These are phyloP conservation scores for Inonotus obliquus DNA, from an alignment of 1,284 basidiomycete species.

Conservation along the genomic window DNA sequence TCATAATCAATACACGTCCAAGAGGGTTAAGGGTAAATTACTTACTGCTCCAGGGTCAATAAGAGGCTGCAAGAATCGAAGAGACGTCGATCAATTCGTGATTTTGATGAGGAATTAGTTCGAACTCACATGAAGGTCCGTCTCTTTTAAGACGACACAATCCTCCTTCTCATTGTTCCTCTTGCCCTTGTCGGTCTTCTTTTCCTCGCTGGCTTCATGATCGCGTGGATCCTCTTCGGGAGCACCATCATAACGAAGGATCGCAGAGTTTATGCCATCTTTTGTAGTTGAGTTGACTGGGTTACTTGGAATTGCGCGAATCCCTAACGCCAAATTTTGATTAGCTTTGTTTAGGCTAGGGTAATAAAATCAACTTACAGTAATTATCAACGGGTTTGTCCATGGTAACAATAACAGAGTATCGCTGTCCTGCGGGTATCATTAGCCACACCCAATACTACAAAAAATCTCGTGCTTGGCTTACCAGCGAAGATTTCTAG, in stretches of 20 bases:
- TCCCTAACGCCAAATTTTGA: slow-evolving; percentile 20
- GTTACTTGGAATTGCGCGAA: slow-evolving; percentile 29
- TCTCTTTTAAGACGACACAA: slow-evolving; percentile 27
- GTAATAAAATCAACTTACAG: slow-evolving; percentile 24
- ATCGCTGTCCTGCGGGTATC: slow-evolving; percentile 35
- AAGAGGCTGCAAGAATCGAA: slow-evolving; percentile 22
- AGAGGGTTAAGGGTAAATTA: not conserved
- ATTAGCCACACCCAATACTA: not conserved
- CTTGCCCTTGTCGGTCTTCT: not conserved
- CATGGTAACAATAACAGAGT: slow-evolving; percentile 33
- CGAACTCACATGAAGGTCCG: slow-evolving; percentile 26
- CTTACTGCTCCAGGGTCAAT: slow-evolving; percentile 27
- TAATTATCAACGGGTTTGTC: slow-evolving; percentile 38
- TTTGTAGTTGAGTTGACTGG: slow-evolving; percentile 21
- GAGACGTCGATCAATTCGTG: not conserved
- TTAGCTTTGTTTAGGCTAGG: not conserved
- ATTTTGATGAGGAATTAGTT: not conserved
- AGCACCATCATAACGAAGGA: slow-evolving; percentile 32
- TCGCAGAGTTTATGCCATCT: slow-evolving; percentile 32
- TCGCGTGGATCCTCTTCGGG: slow-evolving; percentile 7
- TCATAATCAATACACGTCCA: not conserved
- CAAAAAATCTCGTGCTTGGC: not conserved
- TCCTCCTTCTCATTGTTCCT: slow-evolving; percentile 7
- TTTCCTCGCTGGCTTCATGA: not conserved
- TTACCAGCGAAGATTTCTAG: slow-evolving; percentile 30